Conservation (phyloP, 2,329 filamentous ascomycete genomes). For the Epichloe amarillans region DNA sequence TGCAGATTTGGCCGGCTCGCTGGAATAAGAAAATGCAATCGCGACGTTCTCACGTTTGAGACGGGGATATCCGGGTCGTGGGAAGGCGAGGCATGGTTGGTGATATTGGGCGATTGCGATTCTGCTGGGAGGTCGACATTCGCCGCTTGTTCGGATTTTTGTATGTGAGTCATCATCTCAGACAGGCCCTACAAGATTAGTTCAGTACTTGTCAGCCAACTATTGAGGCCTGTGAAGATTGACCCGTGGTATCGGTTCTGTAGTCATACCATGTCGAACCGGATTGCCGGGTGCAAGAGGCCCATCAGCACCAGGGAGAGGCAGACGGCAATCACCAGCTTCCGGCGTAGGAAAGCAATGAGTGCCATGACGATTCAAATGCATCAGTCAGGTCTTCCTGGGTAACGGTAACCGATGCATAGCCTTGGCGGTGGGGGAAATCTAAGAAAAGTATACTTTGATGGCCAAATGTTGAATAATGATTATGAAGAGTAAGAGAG, state of each 20-base stretch:
- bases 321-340: conserved; percentile 1
- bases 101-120: neutral
- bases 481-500: too few relatives aligned
- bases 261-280: conserved; percentile 1
- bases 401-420: neutral
- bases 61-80: neutral
- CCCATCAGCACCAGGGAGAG: neutral
- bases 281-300: neutral
- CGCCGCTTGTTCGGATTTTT: neutral
- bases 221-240: neutral
- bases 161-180: neutral
- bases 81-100: neutral
- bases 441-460: neutral
- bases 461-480: neutral
- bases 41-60: conserved; percentile 12
- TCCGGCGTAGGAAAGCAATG: neutral
- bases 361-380: neutral
- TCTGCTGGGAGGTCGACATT: neutral
- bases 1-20: conserved; percentile 23
- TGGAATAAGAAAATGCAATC: conserved; percentile 25
- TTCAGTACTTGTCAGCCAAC: neutral
- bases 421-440: neutral
- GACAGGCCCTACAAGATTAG: neutral
- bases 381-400: neutral
- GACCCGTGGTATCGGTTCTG: neutral